phyloP scores from a whole-genome alignment of 345 rosid genomes.

The Populus tremula region DNA sequence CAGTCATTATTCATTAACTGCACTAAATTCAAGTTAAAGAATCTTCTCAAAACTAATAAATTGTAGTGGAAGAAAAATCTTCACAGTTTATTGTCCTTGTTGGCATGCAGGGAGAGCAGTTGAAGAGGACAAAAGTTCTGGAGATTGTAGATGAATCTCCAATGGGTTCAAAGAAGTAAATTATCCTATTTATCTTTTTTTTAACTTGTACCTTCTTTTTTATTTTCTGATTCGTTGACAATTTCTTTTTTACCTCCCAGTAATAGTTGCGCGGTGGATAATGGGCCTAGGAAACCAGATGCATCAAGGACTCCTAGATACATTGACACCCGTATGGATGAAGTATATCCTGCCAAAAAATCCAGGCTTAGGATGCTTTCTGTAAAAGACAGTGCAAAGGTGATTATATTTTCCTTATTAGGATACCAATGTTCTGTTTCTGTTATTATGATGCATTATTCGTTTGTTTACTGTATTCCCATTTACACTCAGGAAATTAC shows the following conservation, averaged over 20 bases:
- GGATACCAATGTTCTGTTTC: neutral
- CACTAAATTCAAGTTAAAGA: neutral
- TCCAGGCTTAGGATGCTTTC: constrained; percentile 50
- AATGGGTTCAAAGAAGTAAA: constrained; percentile 45
- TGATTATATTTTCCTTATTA: constrained; percentile 19
- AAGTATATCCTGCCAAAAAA: constrained; percentile 75
- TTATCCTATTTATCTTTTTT: neutral
- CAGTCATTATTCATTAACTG: neutral
- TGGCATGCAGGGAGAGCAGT: constrained; percentile 71
- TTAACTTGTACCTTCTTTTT: neutral
- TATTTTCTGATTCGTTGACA: constrained; percentile 11
- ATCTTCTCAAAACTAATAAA: neutral
- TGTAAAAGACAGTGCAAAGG: constrained; percentile 70
- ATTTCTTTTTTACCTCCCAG: constrained; percentile 14
- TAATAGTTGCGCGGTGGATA: constrained; percentile 30
- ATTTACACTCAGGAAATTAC: constrained; percentile 47
- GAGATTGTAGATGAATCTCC: constrained; percentile 59
- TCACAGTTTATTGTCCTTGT: neutral
- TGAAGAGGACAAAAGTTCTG: constrained; percentile 43
- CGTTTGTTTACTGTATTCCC: constrained; percentile 8
- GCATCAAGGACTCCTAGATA: constrained; percentile 53
- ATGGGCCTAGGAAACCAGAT: constrained; percentile 53
- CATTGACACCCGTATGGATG: constrained; percentile 66
- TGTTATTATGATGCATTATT: neutral
- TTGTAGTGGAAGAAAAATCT: neutral